Base-by-base conservation (phyloP, 2,329 filamentous ascomycete species). In the Blastomyces emzantsi region DNA sequence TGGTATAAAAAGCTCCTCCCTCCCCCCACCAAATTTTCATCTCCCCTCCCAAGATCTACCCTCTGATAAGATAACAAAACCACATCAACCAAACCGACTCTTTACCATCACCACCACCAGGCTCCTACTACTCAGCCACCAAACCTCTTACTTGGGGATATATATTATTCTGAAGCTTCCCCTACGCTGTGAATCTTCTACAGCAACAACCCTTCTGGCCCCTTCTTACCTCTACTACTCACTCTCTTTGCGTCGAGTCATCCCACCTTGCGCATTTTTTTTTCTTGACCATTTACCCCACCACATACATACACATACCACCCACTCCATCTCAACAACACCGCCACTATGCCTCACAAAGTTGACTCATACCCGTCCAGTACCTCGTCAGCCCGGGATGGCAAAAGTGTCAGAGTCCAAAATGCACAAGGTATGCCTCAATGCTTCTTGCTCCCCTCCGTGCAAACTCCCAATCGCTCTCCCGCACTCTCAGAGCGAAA, bases 331-430 rank as follows among this genome's bases (percentile, higher is more conserved):
- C 36, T 19, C 52, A 25, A 28, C 28, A 41, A 15, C n/a, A 19
- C 11, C 45, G 36, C 33, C n/a, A 39, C 66, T 25, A 68, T 65
- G 57, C 64, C 64, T 61, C 62, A 59, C 62, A 51, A 51, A 51
- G 22, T 59, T 67, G 56, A 73, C 67, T 62, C 69, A 65, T 64
- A 72, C 28, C 25, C 58, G 17, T 33, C 58, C 58, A 47, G 33
- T 43, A 49, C 43, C 19, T 55, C 41, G 41, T 56, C 51, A 22
- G 36, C 49, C 30, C 56, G 30, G 25, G 63, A 61, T 51, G 60
- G 60, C 36, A 58, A 52, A n/a, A 60, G 51, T 25, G 52, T 33
- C 19, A 39, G 33, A 30, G 56, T 56, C 51, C 63, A 51, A 17
- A 43, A 62, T 41, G 54, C 62, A 58, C 52, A 66, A 47, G 63